These are phyloP conservation scores for Sporothrix dimorphospora DNA, from an alignment of 2,329 filamentous ascomycete species.

Conservation along the genomic window DNA sequence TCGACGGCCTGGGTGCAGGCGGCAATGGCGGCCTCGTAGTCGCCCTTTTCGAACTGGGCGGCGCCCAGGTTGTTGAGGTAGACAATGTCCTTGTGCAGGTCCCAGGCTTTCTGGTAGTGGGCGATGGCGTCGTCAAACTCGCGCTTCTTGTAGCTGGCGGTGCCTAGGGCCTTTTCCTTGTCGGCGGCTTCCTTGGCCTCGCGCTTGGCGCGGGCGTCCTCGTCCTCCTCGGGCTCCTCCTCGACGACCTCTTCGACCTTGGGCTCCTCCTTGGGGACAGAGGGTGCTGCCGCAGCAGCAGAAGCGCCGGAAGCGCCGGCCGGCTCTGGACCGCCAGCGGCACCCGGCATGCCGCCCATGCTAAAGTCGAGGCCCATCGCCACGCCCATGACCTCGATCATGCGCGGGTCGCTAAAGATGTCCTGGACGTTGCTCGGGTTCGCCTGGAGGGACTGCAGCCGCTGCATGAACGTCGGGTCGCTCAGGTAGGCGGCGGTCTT, in stretches of 20 bases:
- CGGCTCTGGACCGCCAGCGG: conserved; percentile 35
- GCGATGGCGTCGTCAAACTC: conserved; percentile 93
- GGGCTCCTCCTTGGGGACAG: conserved; percentile 60
- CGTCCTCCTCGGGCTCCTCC: conserved; percentile 61
- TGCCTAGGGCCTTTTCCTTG: conserved; percentile 91
- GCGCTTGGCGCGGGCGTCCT: conserved; percentile 80
- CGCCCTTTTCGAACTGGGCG: conserved; percentile 94
- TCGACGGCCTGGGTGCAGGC: conserved; percentile 85
- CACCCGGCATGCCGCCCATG: conserved; percentile 49
- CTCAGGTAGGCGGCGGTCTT: conserved; percentile 84
- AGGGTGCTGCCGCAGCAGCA: not conserved
- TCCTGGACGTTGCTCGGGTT: conserved; percentile 80
- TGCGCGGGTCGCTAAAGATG: conserved; percentile 84
- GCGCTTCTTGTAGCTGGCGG: conserved; percentile 96
- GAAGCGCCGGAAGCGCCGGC: conserved; percentile 35
- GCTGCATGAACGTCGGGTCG: conserved; percentile 86
- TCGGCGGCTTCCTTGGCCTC: conserved; percentile 93
- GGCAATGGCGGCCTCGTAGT: conserved; percentile 85
- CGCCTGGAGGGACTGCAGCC: conserved; percentile 77
- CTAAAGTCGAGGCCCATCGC: conserved; percentile 92
- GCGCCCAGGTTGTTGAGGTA: conserved; percentile 97
- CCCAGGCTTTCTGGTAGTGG: conserved; percentile 96
- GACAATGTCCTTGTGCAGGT: conserved; percentile 91
- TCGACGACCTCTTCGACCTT: conserved; percentile 63
- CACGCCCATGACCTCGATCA: conserved; percentile 93